phyloP scores from a whole-genome alignment of 148 eudicot species.

The Tetragonia tetragonoides region DNA sequence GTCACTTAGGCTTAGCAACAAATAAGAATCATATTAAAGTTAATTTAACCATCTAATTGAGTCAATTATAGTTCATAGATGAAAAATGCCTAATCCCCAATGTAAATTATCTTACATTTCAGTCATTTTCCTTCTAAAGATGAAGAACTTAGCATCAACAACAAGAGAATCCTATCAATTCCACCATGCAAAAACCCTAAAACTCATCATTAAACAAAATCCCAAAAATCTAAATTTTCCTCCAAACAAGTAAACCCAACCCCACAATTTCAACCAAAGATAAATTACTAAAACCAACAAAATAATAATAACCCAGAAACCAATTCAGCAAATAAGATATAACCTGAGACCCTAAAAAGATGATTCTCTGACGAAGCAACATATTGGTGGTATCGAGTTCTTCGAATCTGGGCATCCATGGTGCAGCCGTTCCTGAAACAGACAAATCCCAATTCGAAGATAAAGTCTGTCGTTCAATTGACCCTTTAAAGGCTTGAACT shows the following conservation, averaged over 20 bases:
- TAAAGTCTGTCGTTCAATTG: slow-evolving; percentile 28
- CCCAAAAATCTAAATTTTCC: not conserved
- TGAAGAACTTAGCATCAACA: not conserved
- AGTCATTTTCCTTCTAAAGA: not conserved
- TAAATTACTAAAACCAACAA: not conserved
- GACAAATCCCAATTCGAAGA: slow-evolving; percentile 64
- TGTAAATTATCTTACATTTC: not conserved
- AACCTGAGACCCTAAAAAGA: slow-evolving; percentile 87
- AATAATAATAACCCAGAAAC: not conserved
- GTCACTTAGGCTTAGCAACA: not conserved
- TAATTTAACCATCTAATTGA: not conserved
- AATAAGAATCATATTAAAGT: not conserved
- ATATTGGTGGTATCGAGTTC: slow-evolving; percentile 88
- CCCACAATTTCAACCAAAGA: not conserved
- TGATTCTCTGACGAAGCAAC: slow-evolving; percentile 93
- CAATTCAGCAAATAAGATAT: not conserved
- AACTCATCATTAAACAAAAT: not conserved
- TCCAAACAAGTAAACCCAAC: not conserved
- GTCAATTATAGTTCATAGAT: not conserved
- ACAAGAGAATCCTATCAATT: not conserved
- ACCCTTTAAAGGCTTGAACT: slow-evolving; percentile 33
- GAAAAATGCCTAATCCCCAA: not conserved
- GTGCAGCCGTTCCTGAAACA: slow-evolving; percentile 31
- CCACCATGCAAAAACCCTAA: not conserved
- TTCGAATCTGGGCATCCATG: slow-evolving; percentile 74